phyloP scores from a whole-genome alignment of 768 basidiomycete genomes.

The Floccularia luteovirens region DNA sequence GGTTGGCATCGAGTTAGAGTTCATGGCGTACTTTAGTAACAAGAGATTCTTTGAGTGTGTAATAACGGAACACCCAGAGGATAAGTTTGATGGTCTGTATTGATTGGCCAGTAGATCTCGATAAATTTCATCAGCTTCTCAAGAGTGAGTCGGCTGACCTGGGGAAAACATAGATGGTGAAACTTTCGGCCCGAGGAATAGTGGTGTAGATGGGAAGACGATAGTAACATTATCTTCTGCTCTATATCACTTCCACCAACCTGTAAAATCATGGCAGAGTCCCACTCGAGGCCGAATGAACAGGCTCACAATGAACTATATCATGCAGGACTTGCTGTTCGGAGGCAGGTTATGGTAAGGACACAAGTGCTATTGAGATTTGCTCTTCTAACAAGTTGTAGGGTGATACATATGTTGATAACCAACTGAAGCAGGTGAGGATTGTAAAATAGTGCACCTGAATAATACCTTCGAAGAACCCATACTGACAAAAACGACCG shows the following conservation, averaged over 20 bases:
- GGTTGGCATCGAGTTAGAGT: constrained; percentile 10
- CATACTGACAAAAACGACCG: background rate
- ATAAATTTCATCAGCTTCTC: no score
- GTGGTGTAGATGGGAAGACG: no score
- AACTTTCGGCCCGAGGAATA: no score
- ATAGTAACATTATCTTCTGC: no score
- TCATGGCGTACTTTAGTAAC: no score
- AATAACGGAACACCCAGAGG: background rate
- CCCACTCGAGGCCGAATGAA: constrained; percentile 15
- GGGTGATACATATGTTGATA: constrained; percentile 36
- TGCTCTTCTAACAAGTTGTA: constrained; percentile 7
- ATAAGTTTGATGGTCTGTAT: background rate
- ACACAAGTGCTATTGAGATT: background rate
- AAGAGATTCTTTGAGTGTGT: background rate
- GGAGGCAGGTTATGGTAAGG: constrained; percentile 34
- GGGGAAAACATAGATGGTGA: no score
- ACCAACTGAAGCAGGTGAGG: constrained; percentile 27
- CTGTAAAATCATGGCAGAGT: no score
- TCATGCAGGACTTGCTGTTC: constrained; percentile 29
- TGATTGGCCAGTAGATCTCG: background rate
- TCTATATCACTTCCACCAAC: no score
- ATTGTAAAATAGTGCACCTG: background rate
- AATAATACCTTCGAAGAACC: background rate
- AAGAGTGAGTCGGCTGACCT: no score
- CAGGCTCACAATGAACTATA: constrained; percentile 31